Base-by-base conservation (phyloP, 192 early-diverging fungal genomes). In the Coemansia sp. region DNA sequence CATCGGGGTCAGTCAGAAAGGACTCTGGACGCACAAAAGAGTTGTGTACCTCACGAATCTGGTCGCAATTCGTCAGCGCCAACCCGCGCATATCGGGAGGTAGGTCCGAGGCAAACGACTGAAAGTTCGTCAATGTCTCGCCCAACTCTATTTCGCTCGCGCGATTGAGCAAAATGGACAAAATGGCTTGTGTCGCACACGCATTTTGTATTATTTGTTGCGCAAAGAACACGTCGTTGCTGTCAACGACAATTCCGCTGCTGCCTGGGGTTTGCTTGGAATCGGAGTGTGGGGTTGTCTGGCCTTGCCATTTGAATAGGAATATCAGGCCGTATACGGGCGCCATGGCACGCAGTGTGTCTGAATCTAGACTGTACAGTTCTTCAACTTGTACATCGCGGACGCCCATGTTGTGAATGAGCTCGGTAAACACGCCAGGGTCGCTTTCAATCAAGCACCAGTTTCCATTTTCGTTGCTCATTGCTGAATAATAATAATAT, bases 401-500 rank as follows among this genome's bases (percentile, higher is more conserved):
- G 8, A 87, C 90, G 6, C 92, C 90, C 81, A 94, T 88, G 62
- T 84, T 87, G 16, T 82, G 71, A 66, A 94, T 92, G 20, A 94
- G 82, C 75, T 93, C 91, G 12, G 93, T 93, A 53, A 94, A 94
- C 32, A 94, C 91, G 80, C 90, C 92, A 32, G 93, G 93, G 80
- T 94, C 93, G 68, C 90, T 91, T 73, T 94, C 93, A 70, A 94
- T 94, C 44, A 92, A 80, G 65, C 91, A 92, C 92, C 92, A 94
- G 64, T 91, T 90, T 59, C 90, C 92, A 72, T 86, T 73, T 60
- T 78, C 75, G 55, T 60, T 62, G 35, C 74, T 49, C 80, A 83
- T 83, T 58, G 55, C 9, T 38, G 11, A 37, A 61, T 50, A 39
- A 60, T 45, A 30, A 43, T 37, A 16, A 2, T 16, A 35, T 13